Evolutionary conservation across 371 early-diverging fungal genomes (phyloP).

Genomic region (Blakeslea trispora): DNA sequence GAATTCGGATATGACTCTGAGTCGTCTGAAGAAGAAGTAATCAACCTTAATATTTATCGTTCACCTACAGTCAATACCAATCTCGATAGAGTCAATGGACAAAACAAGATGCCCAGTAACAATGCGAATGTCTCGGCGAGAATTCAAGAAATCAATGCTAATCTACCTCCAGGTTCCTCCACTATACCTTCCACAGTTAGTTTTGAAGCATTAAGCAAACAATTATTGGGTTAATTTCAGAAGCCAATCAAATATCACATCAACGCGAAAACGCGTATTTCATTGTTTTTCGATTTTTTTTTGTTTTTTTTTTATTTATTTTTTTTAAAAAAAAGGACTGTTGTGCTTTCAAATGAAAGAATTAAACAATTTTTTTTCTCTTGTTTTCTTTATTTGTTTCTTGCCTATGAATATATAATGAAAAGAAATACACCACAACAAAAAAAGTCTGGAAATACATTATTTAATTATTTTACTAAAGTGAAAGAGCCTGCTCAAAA

Average conservation of each 20-base stretch:
- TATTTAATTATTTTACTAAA: conserved; percentile 23
- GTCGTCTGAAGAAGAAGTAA: not conserved
- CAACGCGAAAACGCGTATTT: not conserved
- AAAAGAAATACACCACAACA: conserved; percentile 1
- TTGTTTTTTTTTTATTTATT: not conserved
- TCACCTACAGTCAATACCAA: not conserved
- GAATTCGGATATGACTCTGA: not conserved
- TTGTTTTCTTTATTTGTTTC: conserved; percentile 2
- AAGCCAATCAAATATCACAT: not conserved
- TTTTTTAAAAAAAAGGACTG: not conserved
- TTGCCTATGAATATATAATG: conserved; percentile 3
- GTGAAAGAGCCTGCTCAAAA: conserved; percentile 12
- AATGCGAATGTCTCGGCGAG: not conserved
- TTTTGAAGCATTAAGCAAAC: not conserved
- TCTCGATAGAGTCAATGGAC: not conserved
- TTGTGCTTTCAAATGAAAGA: not conserved
- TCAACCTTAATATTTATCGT: not conserved
- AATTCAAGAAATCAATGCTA: not conserved
- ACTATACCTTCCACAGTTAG: not conserved
- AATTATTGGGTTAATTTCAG: not conserved
- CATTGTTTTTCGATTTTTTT: not conserved
- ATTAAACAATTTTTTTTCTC: not conserved
- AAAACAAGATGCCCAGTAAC: not conserved
- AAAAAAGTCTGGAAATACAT: conserved; percentile 10
- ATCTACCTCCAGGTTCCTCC: not conserved